These are phyloP conservation scores for Starmerella vaccinii DNA, from an alignment of 805 yeast genomes.

Conservation along the genomic window DNA sequence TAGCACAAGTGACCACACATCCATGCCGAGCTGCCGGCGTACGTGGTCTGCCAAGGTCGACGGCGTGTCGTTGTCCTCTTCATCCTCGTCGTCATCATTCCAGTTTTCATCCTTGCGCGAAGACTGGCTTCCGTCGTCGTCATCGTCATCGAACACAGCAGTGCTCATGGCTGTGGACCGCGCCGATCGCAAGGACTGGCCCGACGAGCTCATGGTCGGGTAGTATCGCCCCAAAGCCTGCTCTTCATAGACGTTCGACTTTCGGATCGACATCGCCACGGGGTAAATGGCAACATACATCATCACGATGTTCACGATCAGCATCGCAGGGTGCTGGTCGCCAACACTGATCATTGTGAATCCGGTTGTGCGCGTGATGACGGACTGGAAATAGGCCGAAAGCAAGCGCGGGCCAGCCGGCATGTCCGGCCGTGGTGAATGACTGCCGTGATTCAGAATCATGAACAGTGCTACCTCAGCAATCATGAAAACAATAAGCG, in stretches of 20 bases:
- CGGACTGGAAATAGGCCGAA: constrained; percentile 82
- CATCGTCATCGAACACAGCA: constrained; percentile 1
- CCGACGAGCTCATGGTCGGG: constrained; percentile 14
- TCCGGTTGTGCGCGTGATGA: constrained; percentile 92
- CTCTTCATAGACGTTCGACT: constrained; percentile 96
- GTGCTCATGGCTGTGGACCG: constrained; percentile 3
- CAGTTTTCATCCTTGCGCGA: constrained; percentile 13
- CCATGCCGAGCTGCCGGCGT: constrained; percentile 84
- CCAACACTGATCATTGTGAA: constrained; percentile 63
- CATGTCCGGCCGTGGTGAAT: constrained; percentile 40
- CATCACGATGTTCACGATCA: constrained; percentile 89
- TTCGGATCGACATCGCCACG: constrained; percentile 86
- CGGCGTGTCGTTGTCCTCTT: constrained; percentile 22
- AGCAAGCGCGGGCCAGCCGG: constrained; percentile 60
- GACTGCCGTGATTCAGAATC: constrained; percentile 50
- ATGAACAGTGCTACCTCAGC: constrained; percentile 74
- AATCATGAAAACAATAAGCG: constrained; percentile 59
- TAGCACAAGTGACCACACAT: constrained; percentile 83
- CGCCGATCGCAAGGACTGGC: constrained; percentile 4
- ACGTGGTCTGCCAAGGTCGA: constrained; percentile 47
- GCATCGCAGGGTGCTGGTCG: constrained; percentile 75
- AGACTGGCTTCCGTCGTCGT: constrained; percentile 24
- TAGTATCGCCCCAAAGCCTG: constrained; percentile 87
- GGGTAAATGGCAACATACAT: constrained; percentile 97
- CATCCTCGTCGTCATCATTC: constrained; percentile 24